Evolutionary conservation across 1,284 basidiomycete genomes (phyloP).

Genomic region (Leccinum cinnamomeum): DNA sequence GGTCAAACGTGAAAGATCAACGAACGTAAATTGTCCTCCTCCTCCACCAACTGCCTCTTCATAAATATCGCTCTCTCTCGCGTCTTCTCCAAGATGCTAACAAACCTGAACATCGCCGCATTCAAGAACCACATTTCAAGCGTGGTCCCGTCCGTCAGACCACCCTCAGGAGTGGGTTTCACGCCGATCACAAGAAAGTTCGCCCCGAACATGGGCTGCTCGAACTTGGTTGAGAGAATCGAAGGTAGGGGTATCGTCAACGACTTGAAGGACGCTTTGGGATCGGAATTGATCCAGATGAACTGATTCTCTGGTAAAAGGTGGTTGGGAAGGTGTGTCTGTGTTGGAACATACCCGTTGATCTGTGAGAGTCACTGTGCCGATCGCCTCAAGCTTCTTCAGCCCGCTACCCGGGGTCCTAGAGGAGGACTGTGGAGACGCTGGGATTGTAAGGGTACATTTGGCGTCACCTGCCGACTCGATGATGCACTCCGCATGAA

Average conservation of each 20-base stretch:
- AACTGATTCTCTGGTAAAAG: slow-evolving; percentile 44
- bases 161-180: slow-evolving; percentile 63
- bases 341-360: slow-evolving; percentile 54
- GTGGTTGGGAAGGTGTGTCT: slow-evolving; percentile 6
- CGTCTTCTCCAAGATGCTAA: slow-evolving; percentile 68
- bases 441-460: slow-evolving; percentile 56
- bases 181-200: slow-evolving; percentile 70
- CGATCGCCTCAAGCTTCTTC: slow-evolving; percentile 59
- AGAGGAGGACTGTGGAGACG: slow-evolving; percentile 35
- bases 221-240: slow-evolving; percentile 66
- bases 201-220: slow-evolving; percentile 68
- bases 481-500: slow-evolving; percentile 62
- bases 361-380: slow-evolving; percentile 64
- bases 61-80: slow-evolving; percentile 73
- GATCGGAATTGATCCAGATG: slow-evolving; percentile 53
- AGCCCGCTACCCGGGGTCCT: slow-evolving; percentile 50
- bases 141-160: slow-evolving; percentile 59
- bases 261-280: slow-evolving; percentile 45
- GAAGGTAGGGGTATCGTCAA: slow-evolving; percentile 60
- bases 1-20: slow-evolving; percentile 31
- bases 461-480: slow-evolving; percentile 58
- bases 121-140: slow-evolving; percentile 68
- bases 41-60: slow-evolving; percentile 58
- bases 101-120: slow-evolving; percentile 70
- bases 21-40: slow-evolving; percentile 67